Percentiles rank a stretch among this genome's conserved stretches.
These are phyloP conservation scores for Kondoa malvinella DNA, from an alignment of 768 basidiomycete genomes.

Conservation along the genomic window DNA sequence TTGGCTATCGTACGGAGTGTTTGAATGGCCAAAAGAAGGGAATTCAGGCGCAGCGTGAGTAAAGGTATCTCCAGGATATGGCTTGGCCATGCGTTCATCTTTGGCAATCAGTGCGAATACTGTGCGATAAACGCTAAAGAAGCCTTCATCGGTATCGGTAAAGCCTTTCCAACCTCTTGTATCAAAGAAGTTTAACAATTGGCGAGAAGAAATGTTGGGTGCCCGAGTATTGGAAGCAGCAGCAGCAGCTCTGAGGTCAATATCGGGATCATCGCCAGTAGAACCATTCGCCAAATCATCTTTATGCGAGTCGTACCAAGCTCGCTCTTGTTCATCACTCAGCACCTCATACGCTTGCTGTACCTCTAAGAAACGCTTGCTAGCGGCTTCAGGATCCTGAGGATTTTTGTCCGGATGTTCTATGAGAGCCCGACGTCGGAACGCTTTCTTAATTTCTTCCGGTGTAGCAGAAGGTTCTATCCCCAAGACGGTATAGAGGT, in stretches of 20 bases:
- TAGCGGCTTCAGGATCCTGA: constrained; percentile 66
- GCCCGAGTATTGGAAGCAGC: constrained; percentile 6
- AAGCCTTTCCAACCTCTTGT: constrained; percentile 48
- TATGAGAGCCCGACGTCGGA: constrained; percentile 25
- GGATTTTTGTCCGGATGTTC: constrained; percentile 48
- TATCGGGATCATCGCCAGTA: constrained; percentile 5
- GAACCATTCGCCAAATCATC: constrained; percentile 19
- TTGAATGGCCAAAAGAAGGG: constrained; percentile 66
- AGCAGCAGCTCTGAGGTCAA: constrained; percentile 1
- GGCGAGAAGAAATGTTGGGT: constrained; percentile 32
- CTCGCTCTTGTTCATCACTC: constrained; percentile 85
- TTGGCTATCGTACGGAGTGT: constrained; percentile 51
- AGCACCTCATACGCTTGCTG: constrained; percentile 89
- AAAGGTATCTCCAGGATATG: constrained; percentile 25
- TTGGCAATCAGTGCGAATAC: constrained; percentile 64
- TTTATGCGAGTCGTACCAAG: constrained; percentile 85
- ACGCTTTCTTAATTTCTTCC: constrained; percentile 28
- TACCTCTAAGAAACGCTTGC: constrained; percentile 63
- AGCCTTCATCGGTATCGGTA: constrained; percentile 58
- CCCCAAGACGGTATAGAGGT: constrained; percentile 17
- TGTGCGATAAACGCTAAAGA: constrained; percentile 74
- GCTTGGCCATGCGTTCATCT: constrained; percentile 50
- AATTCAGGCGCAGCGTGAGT: constrained; percentile 35
- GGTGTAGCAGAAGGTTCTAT: constrained; percentile 12
- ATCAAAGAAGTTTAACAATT: constrained; percentile 73